These are phyloP conservation scores for Dendrobium nobile DNA, from an alignment of 106 monocot genomes.

Conservation along the genomic window DNA sequence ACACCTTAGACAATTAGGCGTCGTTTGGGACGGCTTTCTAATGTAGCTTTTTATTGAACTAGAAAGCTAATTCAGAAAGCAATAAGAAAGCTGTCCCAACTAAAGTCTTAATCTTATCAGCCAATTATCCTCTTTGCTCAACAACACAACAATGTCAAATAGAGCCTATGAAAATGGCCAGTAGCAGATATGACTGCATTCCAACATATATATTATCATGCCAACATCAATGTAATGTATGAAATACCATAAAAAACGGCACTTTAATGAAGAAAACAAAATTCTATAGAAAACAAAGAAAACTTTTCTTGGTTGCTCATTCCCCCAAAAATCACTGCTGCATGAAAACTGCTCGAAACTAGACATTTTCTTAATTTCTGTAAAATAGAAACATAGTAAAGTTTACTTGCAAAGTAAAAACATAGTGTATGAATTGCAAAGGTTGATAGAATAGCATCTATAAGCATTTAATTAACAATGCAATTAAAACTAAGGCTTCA, in stretches of 20 bases:
- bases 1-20: neutral
- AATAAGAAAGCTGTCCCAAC: no score
- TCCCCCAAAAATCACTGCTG: neutral
- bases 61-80: no score
- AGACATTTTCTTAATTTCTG: neutral
- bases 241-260: neutral
- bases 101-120: neutral
- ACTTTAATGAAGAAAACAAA: neutral
- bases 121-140: neutral
- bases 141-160: neutral
- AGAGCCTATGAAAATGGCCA: neutral
- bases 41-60: no score
- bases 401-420: neutral
- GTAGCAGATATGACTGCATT: neutral
- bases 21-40: no score
- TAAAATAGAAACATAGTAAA: neutral
- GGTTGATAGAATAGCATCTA: neutral
- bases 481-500: neutral
- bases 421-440: neutral
- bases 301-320: neutral
- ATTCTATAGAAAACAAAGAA: neutral
- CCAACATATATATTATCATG: neutral
- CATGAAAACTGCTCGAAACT: neutral
- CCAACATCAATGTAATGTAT: neutral
- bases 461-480: neutral